Base-by-base conservation (phyloP, 75 land plant genomes). In the Pseudotsuga menziesii region DNA sequence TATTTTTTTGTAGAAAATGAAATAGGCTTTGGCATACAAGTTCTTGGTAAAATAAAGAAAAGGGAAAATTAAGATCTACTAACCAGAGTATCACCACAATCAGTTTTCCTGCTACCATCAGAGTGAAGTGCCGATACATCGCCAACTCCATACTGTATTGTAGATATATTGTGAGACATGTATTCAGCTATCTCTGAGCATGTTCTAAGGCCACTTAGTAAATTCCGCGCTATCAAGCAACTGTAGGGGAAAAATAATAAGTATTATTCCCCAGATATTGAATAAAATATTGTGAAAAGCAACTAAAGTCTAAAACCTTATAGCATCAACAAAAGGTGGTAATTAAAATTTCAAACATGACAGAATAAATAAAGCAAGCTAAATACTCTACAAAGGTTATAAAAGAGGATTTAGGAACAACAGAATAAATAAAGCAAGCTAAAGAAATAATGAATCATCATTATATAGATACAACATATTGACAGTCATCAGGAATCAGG, bases 161-260 rank as follows among this genome's bases (percentile, higher is more conserved):
- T 63, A 23, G 85, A 81, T 32, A 84, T 86, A 64, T 86, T 84
- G 66, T 79, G 79, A 58, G 72, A 67, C 91, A 95, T 90, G 77
- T 89, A 94, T 69, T 73, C 83, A 15, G 82, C 83, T 16, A 97
- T 93, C 76, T 97, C 99, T 71, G 72, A 76, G 76, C 99, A 97
- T 55, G 93, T 94, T 88, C 92, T 97, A 79, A 87, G 54, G 39
- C 95, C 95, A 84, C 89, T 84, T 44, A 97, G 93, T 61, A 94
- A 64, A 58, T 94, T 94, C 58, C 87, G 79, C 44, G 99, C 88
- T 75, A 97, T 94, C 60, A 94, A 89, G 83, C 99, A 97, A 81
- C 99, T 97, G 90, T 76, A 23, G 20, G 22, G 13, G 61, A 2
- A 26, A 39, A 77, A 80, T 44, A 54, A 39, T 67, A 36, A 62